A percentile compares a stretch with the other conserved stretches of the same genome.
Conservation (phyloP, 2,329 filamentous ascomycete genomes). For the Neofusicoccum ribis region DNA sequence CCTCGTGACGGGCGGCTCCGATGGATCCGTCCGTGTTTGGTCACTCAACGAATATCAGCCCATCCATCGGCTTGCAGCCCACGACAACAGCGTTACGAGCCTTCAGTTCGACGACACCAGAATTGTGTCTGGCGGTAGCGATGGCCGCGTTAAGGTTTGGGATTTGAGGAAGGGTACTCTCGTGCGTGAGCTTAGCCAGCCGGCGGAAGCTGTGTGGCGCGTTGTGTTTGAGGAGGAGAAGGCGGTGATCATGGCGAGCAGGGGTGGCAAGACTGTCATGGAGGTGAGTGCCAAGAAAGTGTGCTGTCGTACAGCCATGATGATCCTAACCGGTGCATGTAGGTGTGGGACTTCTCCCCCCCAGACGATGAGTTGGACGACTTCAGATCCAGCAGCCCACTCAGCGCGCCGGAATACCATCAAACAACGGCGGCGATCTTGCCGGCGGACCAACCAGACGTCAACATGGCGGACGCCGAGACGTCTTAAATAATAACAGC, state of each 20-base stretch:
- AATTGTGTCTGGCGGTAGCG: constrained; percentile 92
- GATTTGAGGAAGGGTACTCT: constrained; percentile 88
- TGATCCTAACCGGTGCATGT: neutral
- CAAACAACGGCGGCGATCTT: neutral
- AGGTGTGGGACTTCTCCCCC: constrained; percentile 96
- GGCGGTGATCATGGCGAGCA: constrained; percentile 89
- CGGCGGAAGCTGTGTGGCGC: constrained; percentile 94
- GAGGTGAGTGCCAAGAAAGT: constrained; percentile 64
- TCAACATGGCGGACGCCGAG: constrained; percentile 14
- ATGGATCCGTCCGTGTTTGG: constrained; percentile 96
- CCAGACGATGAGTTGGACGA: constrained; percentile 62
- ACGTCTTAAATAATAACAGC: neutral
- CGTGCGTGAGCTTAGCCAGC: constrained; percentile 85
- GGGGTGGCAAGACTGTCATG: constrained; percentile 88
- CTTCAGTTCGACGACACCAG: constrained; percentile 95
- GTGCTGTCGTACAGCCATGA: constrained; percentile 2
- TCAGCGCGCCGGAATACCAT: constrained; percentile 41
- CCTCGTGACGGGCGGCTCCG: constrained; percentile 91
- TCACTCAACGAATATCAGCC: constrained; percentile 86
- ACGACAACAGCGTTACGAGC: constrained; percentile 98
- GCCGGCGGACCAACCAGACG: constrained; percentile 1
- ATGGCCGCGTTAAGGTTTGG: constrained; percentile 99
- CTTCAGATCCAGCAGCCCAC: constrained; percentile 42
- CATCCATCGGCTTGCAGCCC: constrained; percentile 90
- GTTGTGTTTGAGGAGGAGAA: constrained; percentile 99